Conservation (phyloP, 257 asterid species). For the Thymus quinquecostatus region DNA sequence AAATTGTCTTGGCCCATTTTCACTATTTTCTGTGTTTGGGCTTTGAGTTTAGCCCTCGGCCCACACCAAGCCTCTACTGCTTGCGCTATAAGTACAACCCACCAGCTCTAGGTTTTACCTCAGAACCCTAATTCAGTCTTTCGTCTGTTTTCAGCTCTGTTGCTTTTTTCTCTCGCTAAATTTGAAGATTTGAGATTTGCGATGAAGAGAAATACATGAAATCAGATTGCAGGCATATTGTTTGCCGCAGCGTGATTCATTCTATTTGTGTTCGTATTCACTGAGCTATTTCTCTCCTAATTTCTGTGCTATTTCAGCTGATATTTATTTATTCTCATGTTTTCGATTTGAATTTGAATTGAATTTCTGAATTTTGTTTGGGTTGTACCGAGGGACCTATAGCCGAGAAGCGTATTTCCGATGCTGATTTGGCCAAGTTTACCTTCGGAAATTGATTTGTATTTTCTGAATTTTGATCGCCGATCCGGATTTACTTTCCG, state of each 20-base stretch:
- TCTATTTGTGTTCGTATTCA: slow-evolving; percentile 81
- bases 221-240: slow-evolving; percentile 35
- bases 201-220: slow-evolving; percentile 40
- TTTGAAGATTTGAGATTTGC: not conserved
- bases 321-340: not conserved
- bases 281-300: slow-evolving; percentile 47
- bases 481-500: slow-evolving; percentile 32
- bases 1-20: too few relatives aligned
- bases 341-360: not conserved
- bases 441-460: slow-evolving; percentile 62
- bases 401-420: slow-evolving; percentile 53
- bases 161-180: not conserved
- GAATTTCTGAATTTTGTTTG: not conserved
- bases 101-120: not conserved
- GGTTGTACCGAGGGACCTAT: slow-evolving; percentile 70
- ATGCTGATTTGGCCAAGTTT: slow-evolving; percentile 85
- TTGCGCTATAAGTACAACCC: not conserved
- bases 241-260: slow-evolving; percentile 47
- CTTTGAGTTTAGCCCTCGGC: not conserved
- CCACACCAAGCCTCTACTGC: not conserved
- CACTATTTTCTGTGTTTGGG: not conserved
- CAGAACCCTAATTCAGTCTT: not conserved
- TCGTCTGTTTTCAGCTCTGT: not conserved
- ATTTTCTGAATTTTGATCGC: slow-evolving; percentile 46
- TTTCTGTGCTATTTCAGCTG: too few relatives aligned